Conservation (phyloP, 2,329 filamentous ascomycete genomes). For the Sphaerostilbella broomeana region DNA sequence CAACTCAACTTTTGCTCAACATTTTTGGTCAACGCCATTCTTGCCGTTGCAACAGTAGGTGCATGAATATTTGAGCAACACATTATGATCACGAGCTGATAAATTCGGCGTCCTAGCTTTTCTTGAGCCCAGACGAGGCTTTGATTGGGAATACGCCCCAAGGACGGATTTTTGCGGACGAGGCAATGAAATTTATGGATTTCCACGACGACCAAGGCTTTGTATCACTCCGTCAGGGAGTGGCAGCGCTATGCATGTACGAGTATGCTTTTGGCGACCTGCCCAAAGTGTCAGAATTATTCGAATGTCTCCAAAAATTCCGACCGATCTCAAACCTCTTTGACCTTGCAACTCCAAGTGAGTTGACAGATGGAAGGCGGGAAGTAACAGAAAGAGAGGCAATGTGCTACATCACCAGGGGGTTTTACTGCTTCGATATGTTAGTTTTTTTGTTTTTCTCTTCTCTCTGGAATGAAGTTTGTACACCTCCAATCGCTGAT, state of each 20-base stretch:
- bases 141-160: not conserved
- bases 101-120: not conserved
- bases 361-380: no score
- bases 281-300: not conserved
- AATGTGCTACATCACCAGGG: no score
- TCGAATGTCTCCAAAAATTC: not conserved
- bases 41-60: slow-evolving; percentile 17
- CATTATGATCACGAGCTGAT: not conserved
- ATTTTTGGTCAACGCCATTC: slow-evolving; percentile 19
- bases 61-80: not conserved
- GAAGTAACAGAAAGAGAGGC: no score
- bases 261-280: slow-evolving; percentile 14
- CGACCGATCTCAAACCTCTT: not conserved
- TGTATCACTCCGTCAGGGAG: slow-evolving; percentile 16
- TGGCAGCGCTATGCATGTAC: slow-evolving; percentile 17
- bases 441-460: no score
- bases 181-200: slow-evolving; percentile 12
- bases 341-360: no score
- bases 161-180: slow-evolving; percentile 6
- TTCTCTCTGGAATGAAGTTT: no score
- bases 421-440: no score
- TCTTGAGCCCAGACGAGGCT: not conserved
- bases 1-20: slow-evolving; percentile 17
- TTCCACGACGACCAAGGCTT: not conserved
- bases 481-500: no score